Percentiles rank a stretch among this genome's conserved stretches.
Conservation (phyloP, 2,329 filamentous ascomycete genomes). For the Alternaria rosae region DNA sequence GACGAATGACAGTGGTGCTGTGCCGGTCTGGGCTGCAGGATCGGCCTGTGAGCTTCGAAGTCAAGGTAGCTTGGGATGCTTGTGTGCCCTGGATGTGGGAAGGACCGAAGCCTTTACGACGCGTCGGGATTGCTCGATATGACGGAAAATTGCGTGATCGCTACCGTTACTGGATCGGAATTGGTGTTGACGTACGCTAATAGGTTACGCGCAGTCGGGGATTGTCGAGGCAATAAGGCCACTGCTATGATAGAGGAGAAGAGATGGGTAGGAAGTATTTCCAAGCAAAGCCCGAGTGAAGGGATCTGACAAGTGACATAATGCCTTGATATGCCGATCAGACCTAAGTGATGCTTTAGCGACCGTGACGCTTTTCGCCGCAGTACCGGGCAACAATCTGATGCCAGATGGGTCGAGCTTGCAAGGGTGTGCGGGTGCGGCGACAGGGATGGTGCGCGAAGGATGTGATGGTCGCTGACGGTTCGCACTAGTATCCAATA, state of each 20-base stretch:
- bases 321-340: conserved; percentile 24
- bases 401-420: conserved; percentile 22
- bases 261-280: conserved; percentile 4
- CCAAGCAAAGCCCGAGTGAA: conserved; percentile 9
- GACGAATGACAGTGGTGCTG: conserved; percentile 2
- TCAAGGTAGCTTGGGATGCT: conserved; percentile 12
- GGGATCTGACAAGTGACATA: conserved; percentile 36
- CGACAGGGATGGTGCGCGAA: conserved; percentile 36
- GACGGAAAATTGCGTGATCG: conserved; percentile 37
- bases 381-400: conserved; percentile 20
- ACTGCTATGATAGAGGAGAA: not conserved
- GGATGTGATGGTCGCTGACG: conserved; percentile 27
- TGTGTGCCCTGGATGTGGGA: conserved; percentile 18
- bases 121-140: conserved; percentile 34
- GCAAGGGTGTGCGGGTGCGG: conserved; percentile 34
- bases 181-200: conserved; percentile 2
- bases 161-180: conserved; percentile 4
- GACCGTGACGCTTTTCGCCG: conserved; percentile 21
- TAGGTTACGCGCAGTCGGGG: conserved; percentile 6
- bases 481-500: conserved; percentile 32
- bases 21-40: conserved; percentile 1
- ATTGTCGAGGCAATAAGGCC: conserved; percentile 7
- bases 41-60: conserved; percentile 16
- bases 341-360: conserved; percentile 5
- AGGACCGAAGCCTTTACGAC: conserved; percentile 24